Evolutionary conservation across 1,139 yeast genomes (phyloP).

Genomic region (Candida tetrigidarum): DNA sequence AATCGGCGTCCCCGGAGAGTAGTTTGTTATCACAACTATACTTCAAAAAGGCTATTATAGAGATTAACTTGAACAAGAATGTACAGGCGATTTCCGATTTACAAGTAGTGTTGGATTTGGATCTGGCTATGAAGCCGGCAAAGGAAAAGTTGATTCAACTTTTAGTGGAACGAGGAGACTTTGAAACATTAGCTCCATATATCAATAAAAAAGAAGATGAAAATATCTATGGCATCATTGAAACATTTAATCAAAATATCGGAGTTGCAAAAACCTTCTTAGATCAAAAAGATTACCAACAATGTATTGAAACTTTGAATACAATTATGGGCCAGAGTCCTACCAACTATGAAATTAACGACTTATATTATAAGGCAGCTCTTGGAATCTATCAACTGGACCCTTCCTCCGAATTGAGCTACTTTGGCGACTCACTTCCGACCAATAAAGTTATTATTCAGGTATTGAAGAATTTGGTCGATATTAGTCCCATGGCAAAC

Average conservation of each 20-base stretch:
- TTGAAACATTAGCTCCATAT: slow-evolving; percentile 25
- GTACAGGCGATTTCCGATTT: slow-evolving; percentile 52
- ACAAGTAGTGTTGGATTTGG: slow-evolving; percentile 42
- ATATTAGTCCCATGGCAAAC: slow-evolving; percentile 34
- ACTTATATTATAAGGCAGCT: slow-evolving; percentile 27
- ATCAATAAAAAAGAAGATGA: slow-evolving; percentile 18
- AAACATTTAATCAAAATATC: slow-evolving; percentile 23
- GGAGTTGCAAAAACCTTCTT: slow-evolving; percentile 21
- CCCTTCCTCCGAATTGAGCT: slow-evolving; percentile 15
- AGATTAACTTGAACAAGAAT: slow-evolving; percentile 52
- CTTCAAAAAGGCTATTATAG: slow-evolving; percentile 59
- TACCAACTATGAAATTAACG: slow-evolving; percentile 21
- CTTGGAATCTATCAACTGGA: slow-evolving; percentile 19
- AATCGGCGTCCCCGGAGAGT: slow-evolving; percentile 6
- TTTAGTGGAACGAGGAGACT: slow-evolving; percentile 49
- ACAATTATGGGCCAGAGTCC: slow-evolving; percentile 29
- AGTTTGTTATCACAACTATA: slow-evolving; percentile 40
- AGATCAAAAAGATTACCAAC: slow-evolving; percentile 20
- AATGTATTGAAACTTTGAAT: slow-evolving; percentile 27
- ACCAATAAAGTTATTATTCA: slow-evolving; percentile 26
- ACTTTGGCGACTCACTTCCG: slow-evolving; percentile 17
- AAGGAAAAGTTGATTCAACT: slow-evolving; percentile 45
- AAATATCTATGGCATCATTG: slow-evolving; percentile 21
- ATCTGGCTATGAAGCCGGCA: slow-evolving; percentile 46
- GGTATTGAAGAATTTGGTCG: slow-evolving; percentile 31